Evolutionary conservation across 768 basidiomycete species (phyloP), one percentile per base, ranked within the genome.

Genomic region (Hypholoma fasciculare): DNA sequence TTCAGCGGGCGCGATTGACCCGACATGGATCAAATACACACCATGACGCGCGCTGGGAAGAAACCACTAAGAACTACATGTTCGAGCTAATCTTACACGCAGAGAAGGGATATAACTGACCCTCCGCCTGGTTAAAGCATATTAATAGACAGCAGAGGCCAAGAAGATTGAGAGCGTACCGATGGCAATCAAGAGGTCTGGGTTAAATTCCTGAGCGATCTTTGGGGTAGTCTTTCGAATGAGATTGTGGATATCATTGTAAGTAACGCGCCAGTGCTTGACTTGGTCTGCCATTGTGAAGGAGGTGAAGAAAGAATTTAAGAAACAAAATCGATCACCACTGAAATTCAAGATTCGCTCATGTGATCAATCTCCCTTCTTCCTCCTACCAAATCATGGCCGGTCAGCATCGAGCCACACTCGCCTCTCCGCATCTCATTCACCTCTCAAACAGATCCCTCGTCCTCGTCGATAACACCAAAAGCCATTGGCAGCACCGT

Each of bases 21-120:
- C 50, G 30, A 44, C 20, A 46, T 34, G 50, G 12, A 39, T n/a
- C 36, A 5, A 27, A 17, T 26, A 37, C 57, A 39, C 64, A 88
- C 89, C 83, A 96, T 82, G 44, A 97, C 90, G 46, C 96, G 88
- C 19, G 96, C 96, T 50, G 96, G 96, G 76, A 98, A 95, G 77
- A 96, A 98, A 27, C 96, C 96, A 44, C 94, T 93, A 51, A 58
- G 57, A 49, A 49, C 27, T 48, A 12, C 20, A 34, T 49, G 40
- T 52, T 64, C 63, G 61, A 56, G 64, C 37, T 36, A 19, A 13
- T 52, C 49, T 49, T 59, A 56, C 55, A 57, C 50, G n/a, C 61
- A 23, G 20, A 56, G 55, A 60, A 66, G 43, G 27, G 54, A 53
- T 51, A 26, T 11, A 14, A 85, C 88, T 78, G 62, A 92, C 92